Percentiles rank a stretch among this genome's conserved stretches.
Evolutionary conservation across 2,329 filamentous ascomycete genomes (phyloP).

Genomic region (Cytospora schulzeri): DNA sequence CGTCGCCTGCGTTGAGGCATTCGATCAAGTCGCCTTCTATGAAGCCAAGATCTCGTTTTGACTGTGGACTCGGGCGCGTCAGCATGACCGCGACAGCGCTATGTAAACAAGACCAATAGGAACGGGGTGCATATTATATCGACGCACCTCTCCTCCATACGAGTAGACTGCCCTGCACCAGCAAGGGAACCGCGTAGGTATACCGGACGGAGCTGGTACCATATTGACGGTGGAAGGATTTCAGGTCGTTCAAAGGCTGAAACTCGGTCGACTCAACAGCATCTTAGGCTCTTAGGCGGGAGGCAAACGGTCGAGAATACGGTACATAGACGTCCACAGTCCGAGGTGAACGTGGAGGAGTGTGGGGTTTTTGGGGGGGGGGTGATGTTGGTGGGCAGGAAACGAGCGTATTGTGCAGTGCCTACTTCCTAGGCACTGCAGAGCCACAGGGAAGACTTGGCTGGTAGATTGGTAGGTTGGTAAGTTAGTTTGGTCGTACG

Average conservation of each 20-base stretch:
- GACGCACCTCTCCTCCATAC: slow-evolving; percentile 79
- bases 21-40: slow-evolving; percentile 98
- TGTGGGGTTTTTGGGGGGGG: neutral
- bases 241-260: slow-evolving; percentile 20
- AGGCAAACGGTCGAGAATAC: slow-evolving; percentile 1
- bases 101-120: neutral
- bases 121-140: slow-evolving; percentile 22
- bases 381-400: neutral
- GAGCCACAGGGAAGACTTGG: neutral
- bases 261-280: slow-evolving; percentile 22
- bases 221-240: slow-evolving; percentile 41
- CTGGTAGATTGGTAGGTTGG: neutral
- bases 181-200: slow-evolving; percentile 82
- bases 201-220: slow-evolving; percentile 57
- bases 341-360: neutral
- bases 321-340: neutral
- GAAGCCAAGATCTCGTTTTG: slow-evolving; percentile 92
- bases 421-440: no score
- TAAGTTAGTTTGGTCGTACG: slow-evolving; percentile 8
- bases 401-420: neutral
- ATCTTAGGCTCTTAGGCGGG: slow-evolving; percentile 24
- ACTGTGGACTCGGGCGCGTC: slow-evolving; percentile 49
- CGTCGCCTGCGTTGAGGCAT: slow-evolving; percentile 95
- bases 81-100: slow-evolving; percentile 27
- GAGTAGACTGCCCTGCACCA: slow-evolving; percentile 92